Percentiles rank a stretch among this genome's conserved stretches.
phyloP scores from a whole-genome alignment of 805 yeast genomes.

The Candida bentonensis region DNA sequence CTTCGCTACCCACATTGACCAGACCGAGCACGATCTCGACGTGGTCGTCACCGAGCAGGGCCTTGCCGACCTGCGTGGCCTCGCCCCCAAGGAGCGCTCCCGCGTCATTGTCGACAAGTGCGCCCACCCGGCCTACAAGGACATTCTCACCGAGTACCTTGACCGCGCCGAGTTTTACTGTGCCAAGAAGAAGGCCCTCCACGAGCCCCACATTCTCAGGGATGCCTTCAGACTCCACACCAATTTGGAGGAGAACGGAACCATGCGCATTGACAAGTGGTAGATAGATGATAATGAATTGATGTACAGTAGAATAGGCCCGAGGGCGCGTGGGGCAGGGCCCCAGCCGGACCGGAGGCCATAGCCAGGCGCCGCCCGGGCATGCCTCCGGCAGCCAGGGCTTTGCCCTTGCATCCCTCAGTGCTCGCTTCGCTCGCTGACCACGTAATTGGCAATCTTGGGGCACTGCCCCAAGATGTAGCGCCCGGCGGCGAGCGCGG shows the following conservation, averaged over 20 bases:
- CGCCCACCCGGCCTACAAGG: constrained; percentile 91
- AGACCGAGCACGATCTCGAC: constrained; percentile 95
- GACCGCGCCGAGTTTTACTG: constrained; percentile 71
- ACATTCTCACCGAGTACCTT: constrained; percentile 71
- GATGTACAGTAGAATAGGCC: too few species aligned
- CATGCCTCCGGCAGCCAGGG: too few species aligned
- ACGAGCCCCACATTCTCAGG: constrained; percentile 84
- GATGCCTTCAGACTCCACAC: constrained; percentile 93
- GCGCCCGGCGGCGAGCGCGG: too few species aligned
- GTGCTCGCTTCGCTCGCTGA: too few species aligned
- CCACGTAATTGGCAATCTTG: too few species aligned
- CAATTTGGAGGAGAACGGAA: constrained; percentile 84
- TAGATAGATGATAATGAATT: too few species aligned
- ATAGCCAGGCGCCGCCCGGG: too few species aligned
- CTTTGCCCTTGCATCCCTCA: too few species aligned
- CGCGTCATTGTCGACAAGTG: constrained; percentile 71
- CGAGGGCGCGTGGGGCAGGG: too few species aligned
- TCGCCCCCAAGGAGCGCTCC: constrained; percentile 90
- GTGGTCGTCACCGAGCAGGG: constrained; percentile 92
- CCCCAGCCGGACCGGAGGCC: too few species aligned
- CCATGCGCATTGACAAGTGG: constrained; percentile 88
- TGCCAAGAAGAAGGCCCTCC: constrained; percentile 61
- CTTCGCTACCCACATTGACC: constrained; percentile 89
- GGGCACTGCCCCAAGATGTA: too few species aligned
- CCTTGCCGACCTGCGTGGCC: constrained; percentile 90